Conservation (phyloP, 2,329 filamentous ascomycete genomes). For the Ramularia endophylla region DNA sequence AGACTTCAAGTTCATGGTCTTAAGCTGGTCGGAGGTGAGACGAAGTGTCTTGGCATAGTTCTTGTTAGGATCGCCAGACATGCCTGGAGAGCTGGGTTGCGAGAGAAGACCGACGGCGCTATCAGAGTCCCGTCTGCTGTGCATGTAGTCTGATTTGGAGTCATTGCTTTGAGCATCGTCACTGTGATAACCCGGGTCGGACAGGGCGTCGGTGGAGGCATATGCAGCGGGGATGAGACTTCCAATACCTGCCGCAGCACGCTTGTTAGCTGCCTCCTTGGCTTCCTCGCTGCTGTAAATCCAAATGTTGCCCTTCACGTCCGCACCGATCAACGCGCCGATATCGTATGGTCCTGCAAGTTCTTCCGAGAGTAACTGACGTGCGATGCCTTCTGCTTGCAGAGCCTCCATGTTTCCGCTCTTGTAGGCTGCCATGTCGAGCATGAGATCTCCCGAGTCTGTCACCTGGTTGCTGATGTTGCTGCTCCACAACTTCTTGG, state of each 20-base stretch:
- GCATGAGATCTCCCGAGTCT: slow-evolving; percentile 87
- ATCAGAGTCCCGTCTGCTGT: slow-evolving; percentile 63
- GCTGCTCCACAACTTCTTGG: slow-evolving; percentile 77
- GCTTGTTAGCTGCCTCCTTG: slow-evolving; percentile 77
- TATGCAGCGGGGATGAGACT: slow-evolving; percentile 48
- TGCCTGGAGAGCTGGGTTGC: slow-evolving; percentile 47
- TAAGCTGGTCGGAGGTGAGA: slow-evolving; percentile 90
- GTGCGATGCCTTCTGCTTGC: slow-evolving; percentile 84
- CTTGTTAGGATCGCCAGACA: slow-evolving; percentile 62
- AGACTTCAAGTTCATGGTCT: slow-evolving; percentile 70
- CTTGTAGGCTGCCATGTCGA: slow-evolving; percentile 98
- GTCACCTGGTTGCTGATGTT: slow-evolving; percentile 95
- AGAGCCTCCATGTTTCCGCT: slow-evolving; percentile 88
- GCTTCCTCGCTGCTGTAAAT: slow-evolving; percentile 98
- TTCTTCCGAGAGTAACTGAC: slow-evolving; percentile 88
- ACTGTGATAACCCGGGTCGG: slow-evolving; percentile 92
- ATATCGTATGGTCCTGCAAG: slow-evolving; percentile 95
- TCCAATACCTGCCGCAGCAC: slow-evolving; percentile 41
- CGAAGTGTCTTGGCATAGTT: slow-evolving; percentile 97
- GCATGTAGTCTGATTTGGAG: slow-evolving; percentile 32
- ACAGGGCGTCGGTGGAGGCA: slow-evolving; percentile 70
- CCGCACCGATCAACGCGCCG: slow-evolving; percentile 87
- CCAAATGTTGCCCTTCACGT: slow-evolving; percentile 97
- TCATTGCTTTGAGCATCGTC: slow-evolving; percentile 64
- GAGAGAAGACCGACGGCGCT: slow-evolving; percentile 61